Percentiles rank a stretch among this genome's conserved stretches.
phyloP scores from a whole-genome alignment of 1,284 basidiomycete genomes.

The Farysia itapuensis region DNA sequence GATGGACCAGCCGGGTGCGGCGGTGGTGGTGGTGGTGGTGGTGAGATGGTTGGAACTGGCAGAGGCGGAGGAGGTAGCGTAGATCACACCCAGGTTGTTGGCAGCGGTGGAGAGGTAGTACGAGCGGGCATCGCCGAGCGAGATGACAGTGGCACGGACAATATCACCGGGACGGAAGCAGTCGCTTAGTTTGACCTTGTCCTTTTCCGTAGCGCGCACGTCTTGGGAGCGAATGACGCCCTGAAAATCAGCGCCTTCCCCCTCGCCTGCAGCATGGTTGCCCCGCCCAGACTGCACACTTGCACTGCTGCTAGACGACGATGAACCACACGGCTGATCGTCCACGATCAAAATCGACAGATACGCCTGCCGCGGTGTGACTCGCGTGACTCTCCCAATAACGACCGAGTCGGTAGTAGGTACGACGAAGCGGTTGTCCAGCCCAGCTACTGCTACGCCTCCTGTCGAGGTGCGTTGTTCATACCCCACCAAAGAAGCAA shows the following conservation, averaged over 20 bases:
- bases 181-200: slow-evolving; percentile 87
- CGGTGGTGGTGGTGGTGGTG: neutral
- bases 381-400: slow-evolving; percentile 77
- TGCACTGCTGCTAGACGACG: slow-evolving; percentile 12
- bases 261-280: slow-evolving; percentile 57
- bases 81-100: slow-evolving; percentile 82
- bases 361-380: slow-evolving; percentile 83
- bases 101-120: slow-evolving; percentile 93
- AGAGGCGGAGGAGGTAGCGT: slow-evolving; percentile 30
- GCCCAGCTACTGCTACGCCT: slow-evolving; percentile 13
- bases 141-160: slow-evolving; percentile 78
- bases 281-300: slow-evolving; percentile 33
- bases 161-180: slow-evolving; percentile 96
- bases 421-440: slow-evolving; percentile 40
- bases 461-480: slow-evolving; percentile 2
- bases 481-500: slow-evolving; percentile 48
- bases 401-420: slow-evolving; percentile 47
- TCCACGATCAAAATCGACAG: slow-evolving; percentile 87
- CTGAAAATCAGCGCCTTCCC: slow-evolving; percentile 68
- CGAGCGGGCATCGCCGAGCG: slow-evolving; percentile 60
- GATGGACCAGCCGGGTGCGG: slow-evolving; percentile 21
- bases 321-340: slow-evolving; percentile 68
- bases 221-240: slow-evolving; percentile 90
- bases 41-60: neutral
- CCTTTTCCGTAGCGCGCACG: slow-evolving; percentile 76